Conservation (phyloP, 1,284 basidiomycete genomes). For the Bondarzewia mesenterica region DNA sequence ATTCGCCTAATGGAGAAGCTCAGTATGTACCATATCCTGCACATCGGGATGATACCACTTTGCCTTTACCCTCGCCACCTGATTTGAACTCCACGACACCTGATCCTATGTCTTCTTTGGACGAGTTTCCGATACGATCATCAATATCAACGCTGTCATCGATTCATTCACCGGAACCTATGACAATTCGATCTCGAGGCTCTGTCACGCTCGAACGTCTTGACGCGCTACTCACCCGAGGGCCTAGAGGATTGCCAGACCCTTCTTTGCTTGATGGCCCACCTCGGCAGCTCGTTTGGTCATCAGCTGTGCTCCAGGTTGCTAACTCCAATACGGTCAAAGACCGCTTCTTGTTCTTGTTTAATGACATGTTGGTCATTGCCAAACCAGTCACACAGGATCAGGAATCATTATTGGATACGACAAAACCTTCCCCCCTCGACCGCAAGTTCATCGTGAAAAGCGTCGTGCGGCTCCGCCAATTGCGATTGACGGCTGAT, state of each 20-base stretch:
- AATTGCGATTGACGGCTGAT: slow-evolving; percentile 61
- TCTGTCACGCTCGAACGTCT: slow-evolving; percentile 52
- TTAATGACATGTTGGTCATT: slow-evolving; percentile 89
- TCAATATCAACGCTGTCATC: slow-evolving; percentile 40
- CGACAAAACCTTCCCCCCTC: slow-evolving; percentile 55
- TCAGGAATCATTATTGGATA: slow-evolving; percentile 50
- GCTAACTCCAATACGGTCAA: slow-evolving; percentile 92
- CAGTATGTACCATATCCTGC: slow-evolving; percentile 10
- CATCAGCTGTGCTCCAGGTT: slow-evolving; percentile 87
- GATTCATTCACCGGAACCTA: slow-evolving; percentile 29
- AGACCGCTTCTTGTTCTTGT: slow-evolving; percentile 92
- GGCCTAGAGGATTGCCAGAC: slow-evolving; percentile 50
- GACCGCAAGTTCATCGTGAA: slow-evolving; percentile 86
- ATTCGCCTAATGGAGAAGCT: slow-evolving; percentile 12
- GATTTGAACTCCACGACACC: slow-evolving; percentile 61
- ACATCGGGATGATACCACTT: slow-evolving; percentile 13
- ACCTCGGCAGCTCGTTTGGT: slow-evolving; percentile 76
- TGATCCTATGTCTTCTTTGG: slow-evolving; percentile 59
- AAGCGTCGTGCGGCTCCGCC: slow-evolving; percentile 73
- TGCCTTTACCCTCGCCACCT: slow-evolving; percentile 45
- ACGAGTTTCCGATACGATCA: slow-evolving; percentile 45
- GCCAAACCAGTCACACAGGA: slow-evolving; percentile 65
- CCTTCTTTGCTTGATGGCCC: slow-evolving; percentile 72
- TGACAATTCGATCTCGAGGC: slow-evolving; percentile 25
- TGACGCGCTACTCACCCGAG: slow-evolving; percentile 58